These are phyloP conservation scores for Ceratocystis alfenasii DNA, from an alignment of 2,329 filamentous ascomycete genomes.

Conservation along the genomic window DNA sequence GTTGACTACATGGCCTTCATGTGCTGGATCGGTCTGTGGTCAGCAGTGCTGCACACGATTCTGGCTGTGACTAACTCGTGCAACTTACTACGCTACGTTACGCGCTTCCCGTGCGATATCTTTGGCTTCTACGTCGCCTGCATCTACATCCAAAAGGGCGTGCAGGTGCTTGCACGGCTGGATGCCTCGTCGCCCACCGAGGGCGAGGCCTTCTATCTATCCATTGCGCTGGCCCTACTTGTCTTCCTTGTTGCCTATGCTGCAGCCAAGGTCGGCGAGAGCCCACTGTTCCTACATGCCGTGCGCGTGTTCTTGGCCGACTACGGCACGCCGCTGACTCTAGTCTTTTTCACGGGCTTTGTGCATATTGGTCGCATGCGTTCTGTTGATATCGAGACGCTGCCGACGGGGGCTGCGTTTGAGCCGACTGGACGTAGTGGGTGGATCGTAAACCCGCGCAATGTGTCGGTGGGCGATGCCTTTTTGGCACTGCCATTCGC, in stretches of 20 bases:
- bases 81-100: conserved; percentile 80
- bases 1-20: conserved; percentile 82
- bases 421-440: conserved; percentile 59
- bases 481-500: conserved; percentile 85
- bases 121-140: conserved; percentile 90
- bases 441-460: conserved; percentile 77
- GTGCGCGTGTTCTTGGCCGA: conserved; percentile 77
- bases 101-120: conserved; percentile 82
- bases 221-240: conserved; percentile 61
- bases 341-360: conserved; percentile 83
- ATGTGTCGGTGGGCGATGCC: conserved; percentile 57
- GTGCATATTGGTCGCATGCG: conserved; percentile 75
- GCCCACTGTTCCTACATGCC: conserved; percentile 60
- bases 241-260: conserved; percentile 67
- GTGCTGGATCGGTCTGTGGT: conserved; percentile 87
- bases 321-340: conserved; percentile 72
- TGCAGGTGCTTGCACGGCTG: conserved; percentile 70
- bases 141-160: conserved; percentile 83
- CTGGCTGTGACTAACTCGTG: conserved; percentile 76
- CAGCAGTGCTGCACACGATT: conserved; percentile 71
- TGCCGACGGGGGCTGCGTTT: conserved; percentile 69
- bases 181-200: conserved; percentile 24
- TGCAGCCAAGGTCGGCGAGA: conserved; percentile 58
- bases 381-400: conserved; percentile 52
- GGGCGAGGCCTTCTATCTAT: conserved; percentile 58